Evolutionary conservation across 192 early-diverging fungal genomes (phyloP), one percentile per base, ranked within the genome.

Genomic region (Thoreauomyces humboldtii): DNA sequence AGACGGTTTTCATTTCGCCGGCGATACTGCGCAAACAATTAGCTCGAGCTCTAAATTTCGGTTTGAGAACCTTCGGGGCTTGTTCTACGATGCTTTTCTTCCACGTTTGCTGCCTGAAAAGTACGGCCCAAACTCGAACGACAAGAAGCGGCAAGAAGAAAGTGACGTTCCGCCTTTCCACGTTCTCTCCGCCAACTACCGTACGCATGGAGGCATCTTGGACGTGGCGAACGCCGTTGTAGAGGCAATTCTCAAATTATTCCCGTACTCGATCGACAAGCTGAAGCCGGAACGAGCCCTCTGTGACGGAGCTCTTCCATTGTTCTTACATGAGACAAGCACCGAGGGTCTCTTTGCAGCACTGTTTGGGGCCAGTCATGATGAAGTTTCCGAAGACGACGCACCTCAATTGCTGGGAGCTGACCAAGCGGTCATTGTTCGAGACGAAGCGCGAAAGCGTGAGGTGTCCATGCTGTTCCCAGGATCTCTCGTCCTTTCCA

Each of bases 11-110:
- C 15, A 11, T 17, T 57, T 57, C 35, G 55, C 55, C 11, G 55
- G 55, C 17, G 55, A 57, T 57, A 57, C 55, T 25, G 55, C 55
- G 11, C 55, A 57, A 28, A 57, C 55, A 1, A 57, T 57, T 33
- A 34, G 14, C 32, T 27, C 29, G 1, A 33, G 55, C 14, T 25
- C 35, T 12, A 24, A 22, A 15, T 57, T 57, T 34, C 55, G 55
- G 24, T 57, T 57, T 2, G 29, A 57, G 24, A 28, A 25, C 33
- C 24, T 57, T 11, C 25, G 34, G 34, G 0, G 32, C 35, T 17
- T 57, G 9, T 34, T 34, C n/a, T 57, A n/a, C 33, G 35, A 35
- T 35, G 19, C 28, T 17, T 57, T 34, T 34, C 14, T 57, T n/a
- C 55, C 55, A 0, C 34, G 15, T 34, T 35, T 57, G n/a, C n/a